Evolutionary conservation across 2,329 filamentous ascomycete species (phyloP).

Genomic region (Biscogniauxia mediterranea): DNA sequence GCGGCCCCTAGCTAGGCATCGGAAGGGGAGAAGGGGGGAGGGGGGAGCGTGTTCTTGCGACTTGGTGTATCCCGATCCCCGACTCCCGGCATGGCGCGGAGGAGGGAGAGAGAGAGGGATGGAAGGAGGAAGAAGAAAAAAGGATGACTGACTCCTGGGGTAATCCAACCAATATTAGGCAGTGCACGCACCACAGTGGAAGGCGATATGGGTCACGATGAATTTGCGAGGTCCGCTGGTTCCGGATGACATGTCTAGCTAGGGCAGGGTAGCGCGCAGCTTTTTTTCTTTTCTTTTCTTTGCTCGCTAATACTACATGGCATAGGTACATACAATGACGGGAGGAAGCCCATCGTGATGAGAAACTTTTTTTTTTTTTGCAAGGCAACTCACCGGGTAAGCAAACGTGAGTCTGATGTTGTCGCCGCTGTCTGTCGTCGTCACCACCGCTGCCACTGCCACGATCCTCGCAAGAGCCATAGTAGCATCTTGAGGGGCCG

Average conservation of each 20-base stretch:
- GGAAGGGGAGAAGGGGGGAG: too few species aligned
- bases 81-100: background rate
- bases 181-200: background rate
- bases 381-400: background rate
- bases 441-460: background rate
- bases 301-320: too few species aligned
- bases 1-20: too few species aligned
- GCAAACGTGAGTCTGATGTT: background rate
- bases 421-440: background rate
- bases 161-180: background rate
- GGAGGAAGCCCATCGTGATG: background rate
- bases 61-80: too few species aligned
- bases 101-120: too few species aligned
- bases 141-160: background rate
- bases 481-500: too few species aligned
- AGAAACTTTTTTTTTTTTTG: too few species aligned
- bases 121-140: background rate
- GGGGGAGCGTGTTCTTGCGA: too few species aligned
- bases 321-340: background rate
- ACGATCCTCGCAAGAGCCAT: background rate
- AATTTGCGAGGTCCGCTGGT: background rate
- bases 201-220: background rate
- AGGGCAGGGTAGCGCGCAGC: too few species aligned
- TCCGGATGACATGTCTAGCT: background rate
- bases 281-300: too few species aligned